Percentiles rank a stretch among this genome's conserved stretches.
phyloP scores from a whole-genome alignment of 139 green algal species.

The Chlorella sp. region DNA sequence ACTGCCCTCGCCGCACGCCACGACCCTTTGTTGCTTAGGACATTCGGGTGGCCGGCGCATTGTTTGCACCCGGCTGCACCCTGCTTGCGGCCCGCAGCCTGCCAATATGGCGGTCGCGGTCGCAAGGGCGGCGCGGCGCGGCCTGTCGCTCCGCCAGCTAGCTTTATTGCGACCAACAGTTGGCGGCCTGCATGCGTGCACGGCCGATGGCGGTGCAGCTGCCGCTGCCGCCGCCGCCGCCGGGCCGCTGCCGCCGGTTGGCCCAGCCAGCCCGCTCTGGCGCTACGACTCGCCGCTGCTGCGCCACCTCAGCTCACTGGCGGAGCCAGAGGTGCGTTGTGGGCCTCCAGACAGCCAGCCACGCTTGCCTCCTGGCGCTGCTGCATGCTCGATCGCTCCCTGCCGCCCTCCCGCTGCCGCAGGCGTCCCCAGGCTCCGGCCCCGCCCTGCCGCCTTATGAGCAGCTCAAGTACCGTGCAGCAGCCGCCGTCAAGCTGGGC shows the following conservation, averaged over 20 bases:
- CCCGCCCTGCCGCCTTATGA: slow-evolving; percentile 20
- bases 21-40: too few species aligned
- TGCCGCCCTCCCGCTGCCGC: neutral
- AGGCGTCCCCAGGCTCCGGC: neutral
- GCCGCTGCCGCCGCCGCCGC: neutral
- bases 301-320: slow-evolving; percentile 15
- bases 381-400: too few species aligned
- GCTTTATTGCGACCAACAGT: neutral
- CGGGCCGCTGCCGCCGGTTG: neutral
- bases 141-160: neutral
- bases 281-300: slow-evolving; percentile 21
- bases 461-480: slow-evolving; percentile 8
- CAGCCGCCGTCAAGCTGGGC: neutral
- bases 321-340: neutral
- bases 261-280: neutral
- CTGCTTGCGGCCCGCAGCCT: too few species aligned
- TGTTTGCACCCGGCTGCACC: too few species aligned
- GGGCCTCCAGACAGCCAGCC: neutral
- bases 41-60: too few species aligned
- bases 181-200: neutral
- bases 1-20: too few species aligned
- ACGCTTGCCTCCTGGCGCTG: neutral
- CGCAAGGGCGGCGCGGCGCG: neutral
- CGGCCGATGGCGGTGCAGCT: neutral
- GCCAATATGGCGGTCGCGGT: too few species aligned